Conservation (phyloP, 768 basidiomycete species). For the Xanthoconium purpureum region DNA sequence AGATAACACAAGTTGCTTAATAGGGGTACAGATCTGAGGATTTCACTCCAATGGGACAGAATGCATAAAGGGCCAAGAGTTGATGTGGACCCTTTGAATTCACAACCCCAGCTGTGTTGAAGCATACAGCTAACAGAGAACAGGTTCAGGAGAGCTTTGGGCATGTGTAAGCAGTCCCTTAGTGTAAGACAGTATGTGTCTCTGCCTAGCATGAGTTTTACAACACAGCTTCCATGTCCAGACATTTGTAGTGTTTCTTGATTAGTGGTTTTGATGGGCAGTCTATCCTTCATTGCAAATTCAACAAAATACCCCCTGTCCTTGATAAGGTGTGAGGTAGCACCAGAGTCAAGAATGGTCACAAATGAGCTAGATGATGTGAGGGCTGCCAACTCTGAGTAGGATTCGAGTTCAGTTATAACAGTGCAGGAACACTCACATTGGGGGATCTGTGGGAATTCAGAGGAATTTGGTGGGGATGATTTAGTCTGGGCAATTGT, state of each 20-base stretch:
- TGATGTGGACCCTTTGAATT: background rate
- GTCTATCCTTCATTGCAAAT: background rate
- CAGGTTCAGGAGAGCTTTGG: accelerated
- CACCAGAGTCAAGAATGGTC: background rate
- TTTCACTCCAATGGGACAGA: background rate
- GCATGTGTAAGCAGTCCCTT: background rate
- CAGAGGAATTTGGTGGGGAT: background rate
- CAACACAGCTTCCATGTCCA: background rate
- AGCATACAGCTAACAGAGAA: background rate
- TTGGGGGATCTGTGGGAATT: background rate
- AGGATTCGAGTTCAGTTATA: background rate
- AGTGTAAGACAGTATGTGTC: background rate
- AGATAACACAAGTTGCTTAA: background rate
- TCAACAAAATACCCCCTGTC: background rate
- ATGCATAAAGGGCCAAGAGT: accelerated
- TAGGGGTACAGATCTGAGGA: background rate
- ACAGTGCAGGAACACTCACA: background rate
- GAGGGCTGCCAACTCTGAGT: no score
- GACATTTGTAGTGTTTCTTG: accelerated
- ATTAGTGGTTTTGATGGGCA: background rate
- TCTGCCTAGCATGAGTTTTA: background rate
- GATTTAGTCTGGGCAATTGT: no score
- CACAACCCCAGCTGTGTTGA: background rate
- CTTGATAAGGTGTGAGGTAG: background rate
- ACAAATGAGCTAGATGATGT: no score